Base-by-base conservation (phyloP, 805 yeast genomes). In the Zygosaccharomyces pseudorouxii region DNA sequence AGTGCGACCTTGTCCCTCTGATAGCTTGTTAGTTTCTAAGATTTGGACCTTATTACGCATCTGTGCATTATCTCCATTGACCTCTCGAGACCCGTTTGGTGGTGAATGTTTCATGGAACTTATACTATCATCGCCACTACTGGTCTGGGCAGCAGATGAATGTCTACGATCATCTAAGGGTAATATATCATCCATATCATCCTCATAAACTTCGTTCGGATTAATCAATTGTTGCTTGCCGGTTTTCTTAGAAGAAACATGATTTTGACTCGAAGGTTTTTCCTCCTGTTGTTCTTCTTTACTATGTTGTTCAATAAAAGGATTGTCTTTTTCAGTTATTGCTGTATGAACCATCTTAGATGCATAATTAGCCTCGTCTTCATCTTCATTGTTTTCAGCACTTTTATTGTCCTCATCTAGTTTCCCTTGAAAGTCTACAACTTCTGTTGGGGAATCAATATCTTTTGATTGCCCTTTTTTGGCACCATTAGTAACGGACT, bases 1-100 rank as follows among this genome's bases (percentile, higher is more conserved):
- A 1, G 59, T 59, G 40, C 67, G 58, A 12, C 69, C 64, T 48
- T 63, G 68, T 1, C 68, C 66, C 38, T 62, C 69, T 2, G 63
- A 58, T 6, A 63, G 45, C 50, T 62, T 65, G 27, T 53, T 57
- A 2, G 69, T 66, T 31, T 67, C 70, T 31, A 55, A 47, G 18
- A 66, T 65, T 30, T 55, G 58, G 5, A 61, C 61, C 18, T 47
- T 45, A 23, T 33, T 33, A 11, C 20, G 20, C 12, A 18, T 36
- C 5, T 25, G 29, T 20, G 57, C 55, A 8, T 9, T 6, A 4
- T 59, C 59, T 10, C 37, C 43, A 14, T 38, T 47, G 50, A 28
- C 54, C 52, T 42, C 51, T 46, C 52, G 56, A 55, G 5, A 56
- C 29, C 30, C 56, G 12, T 55, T 43, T 52, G 63, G 4, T 2